Evolutionary conservation across 306 rosid species (phyloP).

Genomic region (Quercus dentata): DNA sequence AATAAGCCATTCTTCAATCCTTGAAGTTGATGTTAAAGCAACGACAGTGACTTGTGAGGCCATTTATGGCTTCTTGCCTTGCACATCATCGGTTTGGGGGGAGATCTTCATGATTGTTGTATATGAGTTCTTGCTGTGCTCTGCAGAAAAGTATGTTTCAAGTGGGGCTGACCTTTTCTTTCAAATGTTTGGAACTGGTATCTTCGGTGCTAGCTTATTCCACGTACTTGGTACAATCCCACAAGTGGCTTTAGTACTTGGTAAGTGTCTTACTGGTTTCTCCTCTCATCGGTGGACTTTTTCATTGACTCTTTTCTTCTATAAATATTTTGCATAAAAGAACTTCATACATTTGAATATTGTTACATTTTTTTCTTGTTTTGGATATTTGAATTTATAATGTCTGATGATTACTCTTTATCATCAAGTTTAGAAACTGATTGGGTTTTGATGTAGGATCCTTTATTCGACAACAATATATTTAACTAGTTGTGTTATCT

Average conservation of each 20-base stretch:
- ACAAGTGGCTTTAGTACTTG: slow-evolving; percentile 22
- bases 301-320: neutral
- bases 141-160: slow-evolving; percentile 19
- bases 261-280: slow-evolving; percentile 12
- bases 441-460: too few species aligned
- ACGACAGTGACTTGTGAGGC: slow-evolving; percentile 41
- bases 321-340: too few species aligned
- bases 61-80: slow-evolving; percentile 35
- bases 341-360: too few species aligned
- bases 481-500: too few species aligned
- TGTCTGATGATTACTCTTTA: too few species aligned
- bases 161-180: slow-evolving; percentile 34
- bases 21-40: neutral
- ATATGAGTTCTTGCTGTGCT: slow-evolving; percentile 31
- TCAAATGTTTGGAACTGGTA: slow-evolving; percentile 28
- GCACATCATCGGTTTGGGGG: slow-evolving; percentile 30
- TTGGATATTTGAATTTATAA: too few species aligned
- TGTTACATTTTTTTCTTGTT: too few species aligned
- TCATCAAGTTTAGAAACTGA: too few species aligned
- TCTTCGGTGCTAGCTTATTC: slow-evolving; percentile 34
- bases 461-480: too few species aligned
- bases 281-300: neutral
- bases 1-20: neutral
- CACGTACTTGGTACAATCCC: slow-evolving; percentile 34
- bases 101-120: slow-evolving; percentile 28